A percentile compares a stretch with the other conserved stretches of the same genome.
Evolutionary conservation across 129 eudicot species (phyloP).

Genomic region (Dittrichia graveolens): DNA sequence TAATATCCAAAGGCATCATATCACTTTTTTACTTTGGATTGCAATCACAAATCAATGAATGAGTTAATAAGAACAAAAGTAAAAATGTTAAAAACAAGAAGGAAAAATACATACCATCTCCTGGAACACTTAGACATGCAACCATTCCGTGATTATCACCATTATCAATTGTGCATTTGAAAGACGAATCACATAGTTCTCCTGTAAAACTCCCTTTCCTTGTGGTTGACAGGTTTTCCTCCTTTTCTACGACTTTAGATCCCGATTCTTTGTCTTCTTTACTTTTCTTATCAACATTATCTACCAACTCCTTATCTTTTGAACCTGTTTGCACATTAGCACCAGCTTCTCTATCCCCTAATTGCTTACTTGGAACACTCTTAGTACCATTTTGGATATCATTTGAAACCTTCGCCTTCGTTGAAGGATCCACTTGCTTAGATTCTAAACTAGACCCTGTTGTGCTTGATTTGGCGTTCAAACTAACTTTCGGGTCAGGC

Average conservation of each 20-base stretch:
- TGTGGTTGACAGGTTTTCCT: slow-evolving; percentile 25
- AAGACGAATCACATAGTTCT: slow-evolving; percentile 75
- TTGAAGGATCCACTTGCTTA: slow-evolving; percentile 26
- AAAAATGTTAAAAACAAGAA: slow-evolving; percentile 1
- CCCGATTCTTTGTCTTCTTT: slow-evolving; percentile 26
- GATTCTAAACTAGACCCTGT: slow-evolving; percentile 30
- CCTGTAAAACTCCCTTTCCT: slow-evolving; percentile 48
- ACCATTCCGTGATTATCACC: slow-evolving; percentile 54
- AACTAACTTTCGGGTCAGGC: slow-evolving; percentile 20
- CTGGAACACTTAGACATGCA: slow-evolving; percentile 91
- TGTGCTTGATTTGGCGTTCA: slow-evolving; percentile 33
- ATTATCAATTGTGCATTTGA: slow-evolving; percentile 51
- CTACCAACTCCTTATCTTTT: slow-evolving; percentile 24
- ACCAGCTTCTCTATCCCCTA: slow-evolving; percentile 26
- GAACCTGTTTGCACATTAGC: slow-evolving; percentile 29
- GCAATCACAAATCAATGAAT: slow-evolving; percentile 11
- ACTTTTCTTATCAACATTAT: slow-evolving; percentile 40
- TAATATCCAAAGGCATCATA: slow-evolving; percentile 8
- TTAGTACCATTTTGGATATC: slow-evolving; percentile 27
- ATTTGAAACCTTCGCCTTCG: slow-evolving; percentile 40
- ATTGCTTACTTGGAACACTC: slow-evolving; percentile 35
- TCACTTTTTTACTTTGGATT: not conserved
- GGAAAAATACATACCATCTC: slow-evolving; percentile 60
- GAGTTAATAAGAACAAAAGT: not conserved
- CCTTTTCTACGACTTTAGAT: slow-evolving; percentile 28